phyloP scores from a whole-genome alignment of 1,139 yeast species.

The Hansenula sp. region DNA sequence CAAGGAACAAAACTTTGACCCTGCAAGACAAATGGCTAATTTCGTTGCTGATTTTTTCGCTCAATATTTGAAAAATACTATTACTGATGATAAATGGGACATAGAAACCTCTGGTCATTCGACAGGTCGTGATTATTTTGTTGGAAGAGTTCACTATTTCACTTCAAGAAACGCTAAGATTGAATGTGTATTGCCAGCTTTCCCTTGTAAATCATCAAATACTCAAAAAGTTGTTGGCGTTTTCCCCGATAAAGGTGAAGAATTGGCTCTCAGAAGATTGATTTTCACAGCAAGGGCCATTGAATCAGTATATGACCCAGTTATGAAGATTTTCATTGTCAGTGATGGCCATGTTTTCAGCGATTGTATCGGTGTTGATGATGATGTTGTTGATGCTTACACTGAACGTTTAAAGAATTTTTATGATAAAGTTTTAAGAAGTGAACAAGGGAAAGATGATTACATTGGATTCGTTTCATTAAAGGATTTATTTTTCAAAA shows the following conservation, averaged over 20 bases:
- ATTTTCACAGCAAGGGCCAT: constrained; percentile 28
- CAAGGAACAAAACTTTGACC: constrained; percentile 11
- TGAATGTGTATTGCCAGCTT: constrained; percentile 60
- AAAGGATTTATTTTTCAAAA: constrained; percentile 32
- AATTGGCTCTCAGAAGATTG: constrained; percentile 33
- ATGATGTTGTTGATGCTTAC: constrained; percentile 45
- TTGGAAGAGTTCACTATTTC: constrained; percentile 40
- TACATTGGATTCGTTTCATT: constrained; percentile 34
- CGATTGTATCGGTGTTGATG: constrained; percentile 57
- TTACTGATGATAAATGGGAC: constrained; percentile 46
- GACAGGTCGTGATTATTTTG: constrained; percentile 40
- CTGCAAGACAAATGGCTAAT: constrained; percentile 22
- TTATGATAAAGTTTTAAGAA: constrained; percentile 31
- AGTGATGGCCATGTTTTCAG: constrained; percentile 67
- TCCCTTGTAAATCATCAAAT: constrained; percentile 62
- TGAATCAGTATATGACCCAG: constrained; percentile 46
- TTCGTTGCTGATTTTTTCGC: constrained; percentile 37
- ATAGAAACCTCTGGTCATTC: constrained; percentile 9
- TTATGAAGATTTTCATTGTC: constrained; percentile 51
- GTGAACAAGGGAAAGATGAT: constrained; percentile 24
- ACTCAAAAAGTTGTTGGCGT: constrained; percentile 46
- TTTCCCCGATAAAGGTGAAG: constrained; percentile 48
- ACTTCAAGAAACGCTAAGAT: constrained; percentile 43
- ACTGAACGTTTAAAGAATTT: constrained; percentile 40
- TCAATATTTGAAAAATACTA: constrained; percentile 42